Conservation (phyloP, 108 stramenopile genomes). For the Cyclostephanos invisitatus region DNA sequence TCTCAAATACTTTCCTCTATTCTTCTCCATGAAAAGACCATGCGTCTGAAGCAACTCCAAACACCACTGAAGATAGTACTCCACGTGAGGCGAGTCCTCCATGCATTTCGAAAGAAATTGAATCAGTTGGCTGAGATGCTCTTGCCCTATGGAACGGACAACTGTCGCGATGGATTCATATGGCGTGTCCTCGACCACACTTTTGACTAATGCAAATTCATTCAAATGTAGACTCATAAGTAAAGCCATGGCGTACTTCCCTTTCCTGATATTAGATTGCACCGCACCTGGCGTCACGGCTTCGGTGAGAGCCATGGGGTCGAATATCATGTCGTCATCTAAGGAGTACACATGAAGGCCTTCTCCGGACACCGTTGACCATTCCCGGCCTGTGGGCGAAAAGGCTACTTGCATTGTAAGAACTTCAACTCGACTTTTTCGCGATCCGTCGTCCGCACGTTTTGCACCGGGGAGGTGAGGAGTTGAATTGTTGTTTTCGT, state of each 20-base stretch:
- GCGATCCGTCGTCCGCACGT: conserved; percentile 86
- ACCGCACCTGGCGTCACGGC: conserved; percentile 83
- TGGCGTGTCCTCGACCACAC: conserved; percentile 83
- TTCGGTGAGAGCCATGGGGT: conserved; percentile 88
- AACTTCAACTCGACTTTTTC: conserved; percentile 84
- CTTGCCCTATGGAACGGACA: conserved; percentile 66
- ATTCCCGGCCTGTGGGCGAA: conserved; percentile 87
- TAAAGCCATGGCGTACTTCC: conserved; percentile 73
- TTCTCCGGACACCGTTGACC: conserved; percentile 88
- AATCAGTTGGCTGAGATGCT: conserved; percentile 76
- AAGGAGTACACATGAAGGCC: conserved; percentile 89
- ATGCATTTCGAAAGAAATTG: conserved; percentile 78
- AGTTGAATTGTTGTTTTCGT: conserved; percentile 66
- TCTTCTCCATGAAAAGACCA: conserved; percentile 81
- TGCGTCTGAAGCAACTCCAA: conserved; percentile 76
- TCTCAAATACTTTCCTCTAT: conserved; percentile 75
- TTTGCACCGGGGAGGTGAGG: conserved; percentile 80
- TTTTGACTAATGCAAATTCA: conserved; percentile 73
- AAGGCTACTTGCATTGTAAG: conserved; percentile 81
- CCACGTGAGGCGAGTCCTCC: conserved; percentile 82
- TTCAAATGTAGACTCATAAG: conserved; percentile 86
- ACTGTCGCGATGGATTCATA: conserved; percentile 74
- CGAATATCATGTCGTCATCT: conserved; percentile 92
- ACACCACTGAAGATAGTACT: conserved; percentile 88
- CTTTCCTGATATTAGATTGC: conserved; percentile 57